phyloP scores from a whole-genome alignment of 352 stramenopile species.

The Phytophthora rubi region DNA sequence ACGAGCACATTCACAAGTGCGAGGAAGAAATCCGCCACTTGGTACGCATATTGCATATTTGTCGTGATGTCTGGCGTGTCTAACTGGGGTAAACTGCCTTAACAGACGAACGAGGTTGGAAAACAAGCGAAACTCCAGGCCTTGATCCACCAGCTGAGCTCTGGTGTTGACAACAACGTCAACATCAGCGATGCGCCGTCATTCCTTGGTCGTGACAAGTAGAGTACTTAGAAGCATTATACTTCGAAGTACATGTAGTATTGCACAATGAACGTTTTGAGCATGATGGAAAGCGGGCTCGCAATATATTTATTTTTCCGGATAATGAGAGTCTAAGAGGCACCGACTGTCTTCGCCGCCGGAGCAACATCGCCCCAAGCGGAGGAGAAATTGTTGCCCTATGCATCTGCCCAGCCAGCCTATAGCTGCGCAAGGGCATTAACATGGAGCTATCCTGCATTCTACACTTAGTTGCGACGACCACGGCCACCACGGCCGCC shows the following conservation, averaged over 20 bases:
- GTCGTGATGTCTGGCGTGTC: not conserved
- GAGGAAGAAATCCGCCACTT: constrained; percentile 77
- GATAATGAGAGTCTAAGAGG: constrained; percentile 25
- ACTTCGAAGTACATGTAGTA: not conserved
- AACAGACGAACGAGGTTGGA: constrained; percentile 73
- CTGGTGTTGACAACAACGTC: constrained; percentile 52
- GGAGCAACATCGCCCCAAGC: constrained; percentile 13
- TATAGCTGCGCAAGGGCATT: constrained; percentile 9
- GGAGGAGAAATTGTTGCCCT: constrained; percentile 5
- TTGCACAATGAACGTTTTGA: constrained; percentile 9
- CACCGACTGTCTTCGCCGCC: constrained; percentile 17
- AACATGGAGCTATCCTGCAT: constrained; percentile 8
- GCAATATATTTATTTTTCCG: constrained; percentile 47
- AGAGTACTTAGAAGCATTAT: constrained; percentile 6
- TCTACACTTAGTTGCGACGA: constrained; percentile 49
- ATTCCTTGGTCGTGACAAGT: constrained; percentile 67
- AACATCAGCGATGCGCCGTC: constrained; percentile 54
- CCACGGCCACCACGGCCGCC: constrained; percentile 43
- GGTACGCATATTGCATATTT: constrained; percentile 41
- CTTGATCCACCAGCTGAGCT: constrained; percentile 86
- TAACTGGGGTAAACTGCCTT: not conserved
- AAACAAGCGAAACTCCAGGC: constrained; percentile 85
- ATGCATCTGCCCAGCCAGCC: constrained; percentile 8
- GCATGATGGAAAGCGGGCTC: constrained; percentile 18
- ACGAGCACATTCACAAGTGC: constrained; percentile 66